These are phyloP conservation scores for Benincasa hispida DNA, from an alignment of 306 rosid species.

Conservation along the genomic window DNA sequence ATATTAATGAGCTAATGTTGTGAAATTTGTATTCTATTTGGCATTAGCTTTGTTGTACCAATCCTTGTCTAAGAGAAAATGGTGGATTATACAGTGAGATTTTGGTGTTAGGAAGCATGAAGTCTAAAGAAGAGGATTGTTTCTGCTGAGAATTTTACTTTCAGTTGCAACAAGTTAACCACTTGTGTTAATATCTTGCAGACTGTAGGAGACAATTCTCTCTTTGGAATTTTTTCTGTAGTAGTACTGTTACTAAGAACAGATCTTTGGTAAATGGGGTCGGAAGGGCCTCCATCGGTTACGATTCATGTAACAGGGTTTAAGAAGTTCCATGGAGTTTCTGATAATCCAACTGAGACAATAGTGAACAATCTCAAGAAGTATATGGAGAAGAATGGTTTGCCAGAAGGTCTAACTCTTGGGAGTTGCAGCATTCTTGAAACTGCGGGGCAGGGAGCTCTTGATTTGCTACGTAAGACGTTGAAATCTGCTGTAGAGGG, in stretches of 20 bases:
- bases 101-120: neutral
- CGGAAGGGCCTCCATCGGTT: constrained; percentile 75
- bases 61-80: neutral
- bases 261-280: constrained; percentile 57
- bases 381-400: constrained; percentile 62
- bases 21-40: neutral
- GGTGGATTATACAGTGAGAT: neutral
- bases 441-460: constrained; percentile 84
- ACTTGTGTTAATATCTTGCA: constrained; percentile 3
- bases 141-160: neutral
- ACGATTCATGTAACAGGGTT: constrained; percentile 83
- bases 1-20: neutral
- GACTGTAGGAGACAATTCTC: constrained; percentile 24
- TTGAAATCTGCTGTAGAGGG: constrained; percentile 46
- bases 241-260: constrained; percentile 6
- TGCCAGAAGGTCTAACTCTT: constrained; percentile 62
- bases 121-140: neutral
- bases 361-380: constrained; percentile 48
- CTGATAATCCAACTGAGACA: constrained; percentile 84
- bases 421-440: constrained; percentile 86
- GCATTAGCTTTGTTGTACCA: neutral
- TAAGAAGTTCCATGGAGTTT: constrained; percentile 95
- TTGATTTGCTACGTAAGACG: constrained; percentile 36
- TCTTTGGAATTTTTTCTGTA: constrained; percentile 20
- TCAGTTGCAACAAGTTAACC: neutral